phyloP scores from a whole-genome alignment of 2,329 filamentous ascomycete genomes.

The Blumeria hordei region DNA sequence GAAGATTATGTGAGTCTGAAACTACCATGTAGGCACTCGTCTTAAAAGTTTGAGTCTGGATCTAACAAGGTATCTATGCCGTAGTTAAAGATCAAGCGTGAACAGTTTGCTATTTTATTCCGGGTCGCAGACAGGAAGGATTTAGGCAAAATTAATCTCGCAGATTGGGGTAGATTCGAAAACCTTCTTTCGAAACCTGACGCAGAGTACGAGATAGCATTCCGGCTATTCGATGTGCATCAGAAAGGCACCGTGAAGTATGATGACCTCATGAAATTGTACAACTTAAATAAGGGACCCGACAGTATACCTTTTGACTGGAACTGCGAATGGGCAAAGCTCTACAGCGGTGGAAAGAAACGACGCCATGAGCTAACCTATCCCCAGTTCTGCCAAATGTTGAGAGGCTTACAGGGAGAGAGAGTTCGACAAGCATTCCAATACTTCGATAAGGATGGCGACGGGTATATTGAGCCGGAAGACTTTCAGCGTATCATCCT shows the following conservation, averaged over 20 bases:
- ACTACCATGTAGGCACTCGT: background rate
- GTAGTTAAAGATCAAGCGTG: constrained; percentile 91
- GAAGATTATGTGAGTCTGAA: constrained; percentile 66
- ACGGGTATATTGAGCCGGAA: constrained; percentile 86
- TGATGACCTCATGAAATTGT: constrained; percentile 63
- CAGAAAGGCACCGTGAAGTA: constrained; percentile 71
- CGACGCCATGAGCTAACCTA: constrained; percentile 84
- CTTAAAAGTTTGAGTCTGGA: constrained; percentile 4
- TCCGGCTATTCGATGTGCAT: constrained; percentile 80
- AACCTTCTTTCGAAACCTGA: constrained; percentile 84
- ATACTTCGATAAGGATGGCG: constrained; percentile 67
- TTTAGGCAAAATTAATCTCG: constrained; percentile 48
- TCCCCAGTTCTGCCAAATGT: constrained; percentile 92
- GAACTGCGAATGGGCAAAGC: constrained; percentile 85
- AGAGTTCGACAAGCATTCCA: constrained; percentile 89
- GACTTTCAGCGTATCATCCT: constrained; percentile 94
- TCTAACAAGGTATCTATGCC: constrained; percentile 7
- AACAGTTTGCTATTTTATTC: constrained; percentile 90
- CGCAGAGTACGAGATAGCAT: constrained; percentile 96
- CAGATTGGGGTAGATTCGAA: constrained; percentile 84
- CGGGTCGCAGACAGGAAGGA: constrained; percentile 61
- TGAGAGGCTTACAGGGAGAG: constrained; percentile 87
- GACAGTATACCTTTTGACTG: constrained; percentile 84
- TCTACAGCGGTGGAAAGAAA: constrained; percentile 78
- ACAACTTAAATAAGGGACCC: constrained; percentile 69